phyloP scores from a whole-genome alignment of 371 early-diverging fungal species.

The Ordospora colligata region DNA sequence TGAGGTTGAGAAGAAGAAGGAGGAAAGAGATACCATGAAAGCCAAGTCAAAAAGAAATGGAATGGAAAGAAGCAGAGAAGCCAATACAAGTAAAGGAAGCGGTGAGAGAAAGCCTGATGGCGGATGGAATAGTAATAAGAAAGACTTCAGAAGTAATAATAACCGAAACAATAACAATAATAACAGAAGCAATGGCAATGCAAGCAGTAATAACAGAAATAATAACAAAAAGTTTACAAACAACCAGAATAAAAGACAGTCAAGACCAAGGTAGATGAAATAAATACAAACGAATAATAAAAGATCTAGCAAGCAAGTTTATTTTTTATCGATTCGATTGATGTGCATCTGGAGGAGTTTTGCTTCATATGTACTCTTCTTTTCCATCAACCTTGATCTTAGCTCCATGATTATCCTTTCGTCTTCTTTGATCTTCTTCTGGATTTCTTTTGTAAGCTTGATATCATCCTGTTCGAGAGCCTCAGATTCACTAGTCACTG shows the following conservation, averaged over 20 bases:
- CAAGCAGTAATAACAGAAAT: not conserved
- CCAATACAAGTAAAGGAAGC: not conserved
- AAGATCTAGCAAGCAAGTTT: not conserved
- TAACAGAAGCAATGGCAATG: not conserved
- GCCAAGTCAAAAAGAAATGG: not conserved
- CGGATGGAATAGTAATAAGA: not conserved
- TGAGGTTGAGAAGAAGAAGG: slow-evolving; percentile 47
- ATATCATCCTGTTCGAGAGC: not conserved
- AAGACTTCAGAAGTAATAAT: not conserved
- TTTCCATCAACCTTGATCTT: not conserved
- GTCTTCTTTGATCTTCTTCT: slow-evolving; percentile 10
- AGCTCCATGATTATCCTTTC: slow-evolving; percentile 1
- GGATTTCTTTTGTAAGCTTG: not conserved
- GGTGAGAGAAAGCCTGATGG: not conserved
- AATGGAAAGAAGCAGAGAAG: not conserved
- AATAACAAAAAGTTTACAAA: not conserved
- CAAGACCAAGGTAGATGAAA: no score
- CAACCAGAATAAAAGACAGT: no score
- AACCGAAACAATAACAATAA: not conserved
- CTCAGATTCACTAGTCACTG: not conserved
- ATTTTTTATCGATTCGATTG: not conserved
- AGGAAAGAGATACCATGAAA: slow-evolving; percentile 22
- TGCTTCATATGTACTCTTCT: not conserved
- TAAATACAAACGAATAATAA: no score
- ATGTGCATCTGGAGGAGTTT: not conserved